Percentiles rank a stretch among this genome's conserved stretches.
Conservation (phyloP, 1,284 basidiomycete species). For the Agaricales sp. region DNA sequence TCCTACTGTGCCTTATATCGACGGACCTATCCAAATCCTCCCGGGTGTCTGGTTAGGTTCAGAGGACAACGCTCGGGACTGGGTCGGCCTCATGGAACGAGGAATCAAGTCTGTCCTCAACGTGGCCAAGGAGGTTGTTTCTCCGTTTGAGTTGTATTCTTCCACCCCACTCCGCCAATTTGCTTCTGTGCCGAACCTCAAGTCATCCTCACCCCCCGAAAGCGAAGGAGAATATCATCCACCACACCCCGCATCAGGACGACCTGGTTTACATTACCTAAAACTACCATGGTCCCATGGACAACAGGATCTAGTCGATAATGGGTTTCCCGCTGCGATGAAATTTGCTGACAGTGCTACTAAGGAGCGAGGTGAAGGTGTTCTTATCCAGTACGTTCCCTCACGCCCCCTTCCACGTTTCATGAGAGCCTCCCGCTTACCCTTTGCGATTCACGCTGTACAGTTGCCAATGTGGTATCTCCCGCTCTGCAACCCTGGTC, state of each 20-base stretch:
- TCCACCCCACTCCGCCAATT: conserved; percentile 44
- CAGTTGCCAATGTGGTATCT: conserved; percentile 95
- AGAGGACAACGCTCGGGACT: conserved; percentile 86
- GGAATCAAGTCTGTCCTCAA: conserved; percentile 83
- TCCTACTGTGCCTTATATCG: conserved; percentile 61
- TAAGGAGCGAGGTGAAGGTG: conserved; percentile 54
- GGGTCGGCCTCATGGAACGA: conserved; percentile 56
- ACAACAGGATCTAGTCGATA: conserved; percentile 74
- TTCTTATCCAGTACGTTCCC: conserved; percentile 76
- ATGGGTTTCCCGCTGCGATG: conserved; percentile 74
- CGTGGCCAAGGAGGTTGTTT: conserved; percentile 88
- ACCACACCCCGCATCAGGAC: conserved; percentile 49
- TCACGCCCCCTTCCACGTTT: conserved; percentile 4
- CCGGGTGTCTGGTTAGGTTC: conserved; percentile 90
- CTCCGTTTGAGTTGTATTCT: conserved; percentile 52
- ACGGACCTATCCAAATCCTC: conserved; percentile 84
- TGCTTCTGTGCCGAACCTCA: conserved; percentile 59
- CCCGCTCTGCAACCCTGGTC: conserved; percentile 85
- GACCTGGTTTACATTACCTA: conserved; percentile 80
- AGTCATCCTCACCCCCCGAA: conserved; percentile 21
- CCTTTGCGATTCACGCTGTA: conserved; percentile 11
- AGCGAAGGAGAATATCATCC: conserved; percentile 47
- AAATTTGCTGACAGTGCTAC: conserved; percentile 73
- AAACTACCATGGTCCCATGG: conserved; percentile 95
- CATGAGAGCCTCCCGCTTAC: conserved; percentile 3